Conservation (phyloP, 225 moss, liverwort and hornwort genomes). For the Antitrichia curtipendula region DNA sequence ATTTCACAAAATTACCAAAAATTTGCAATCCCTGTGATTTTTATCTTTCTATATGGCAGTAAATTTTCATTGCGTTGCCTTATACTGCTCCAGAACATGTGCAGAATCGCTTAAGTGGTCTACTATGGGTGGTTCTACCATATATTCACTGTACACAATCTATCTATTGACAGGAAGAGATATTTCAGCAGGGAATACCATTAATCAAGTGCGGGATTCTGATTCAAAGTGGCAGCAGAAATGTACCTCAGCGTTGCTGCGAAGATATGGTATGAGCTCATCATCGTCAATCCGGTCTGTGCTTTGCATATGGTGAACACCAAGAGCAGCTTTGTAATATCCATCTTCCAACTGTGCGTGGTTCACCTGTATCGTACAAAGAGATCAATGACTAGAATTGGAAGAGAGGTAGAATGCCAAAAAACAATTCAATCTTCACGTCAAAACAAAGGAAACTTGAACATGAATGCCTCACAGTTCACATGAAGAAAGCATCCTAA, state of each 20-base stretch:
- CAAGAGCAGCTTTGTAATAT: conserved; percentile 46
- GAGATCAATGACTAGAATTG: neutral
- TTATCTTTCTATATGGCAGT: too few relatives aligned
- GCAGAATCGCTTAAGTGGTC: too few relatives aligned
- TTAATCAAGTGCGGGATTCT: neutral
- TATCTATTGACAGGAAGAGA: neutral
- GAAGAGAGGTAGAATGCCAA: neutral
- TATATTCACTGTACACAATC: neutral
- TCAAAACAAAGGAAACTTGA: neutral
- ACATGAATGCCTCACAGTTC: neutral
- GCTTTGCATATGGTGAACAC: conserved; percentile 28
- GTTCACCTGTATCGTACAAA: conserved; percentile 11
- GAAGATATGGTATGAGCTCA: conserved; percentile 45
- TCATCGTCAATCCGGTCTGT: conserved; percentile 30
- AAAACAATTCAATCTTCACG: neutral
- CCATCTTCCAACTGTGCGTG: conserved; percentile 41
- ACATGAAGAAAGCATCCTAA: neutral
- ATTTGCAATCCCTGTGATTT: too few relatives aligned
- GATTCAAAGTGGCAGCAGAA: neutral
- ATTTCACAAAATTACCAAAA: too few relatives aligned
- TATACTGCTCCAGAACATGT: too few relatives aligned
- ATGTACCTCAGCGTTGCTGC: conserved; percentile 37
- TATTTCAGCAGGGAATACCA: neutral
- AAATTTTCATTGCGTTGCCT: too few relatives aligned
- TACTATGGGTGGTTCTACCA: too few relatives aligned